Conservation (phyloP, 2,329 filamentous ascomycete genomes). For the Trichoderma harzianum region DNA sequence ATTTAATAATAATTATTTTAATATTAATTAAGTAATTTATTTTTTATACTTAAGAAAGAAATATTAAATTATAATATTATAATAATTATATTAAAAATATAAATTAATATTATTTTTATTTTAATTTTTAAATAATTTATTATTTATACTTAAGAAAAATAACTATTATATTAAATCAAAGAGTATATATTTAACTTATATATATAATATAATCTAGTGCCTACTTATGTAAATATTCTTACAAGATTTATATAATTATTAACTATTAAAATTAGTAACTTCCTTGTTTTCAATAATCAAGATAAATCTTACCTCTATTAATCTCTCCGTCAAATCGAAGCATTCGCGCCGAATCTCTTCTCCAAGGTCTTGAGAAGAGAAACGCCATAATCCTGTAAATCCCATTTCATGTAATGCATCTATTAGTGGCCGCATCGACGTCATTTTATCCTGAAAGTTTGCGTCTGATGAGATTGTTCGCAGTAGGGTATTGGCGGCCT, state of each 20-base stretch:
- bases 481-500: slow-evolving; percentile 58
- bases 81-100: no score
- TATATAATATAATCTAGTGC: neutral
- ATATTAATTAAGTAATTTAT: no score
- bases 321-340: slow-evolving; percentile 54
- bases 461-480: slow-evolving; percentile 55
- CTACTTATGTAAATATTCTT: neutral
- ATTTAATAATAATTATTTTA: no score
- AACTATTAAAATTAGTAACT: neutral
- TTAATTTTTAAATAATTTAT: no score
- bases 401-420: slow-evolving; percentile 58
- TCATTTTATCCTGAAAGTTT: slow-evolving; percentile 47
- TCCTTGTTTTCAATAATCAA: neutral
- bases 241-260: neutral
- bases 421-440: slow-evolving; percentile 47
- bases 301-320: slow-evolving; percentile 52
- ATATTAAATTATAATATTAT: no score
- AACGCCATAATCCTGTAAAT: slow-evolving; percentile 61
- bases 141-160: no score
- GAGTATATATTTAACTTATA: neutral
- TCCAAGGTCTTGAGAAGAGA: slow-evolving; percentile 48
- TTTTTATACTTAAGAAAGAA: no score
- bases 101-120: no score
- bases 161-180: no score
- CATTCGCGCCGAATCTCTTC: slow-evolving; percentile 51